Conservation (phyloP, 1,139 yeast species). For the Nakaseomyces delphensis region DNA sequence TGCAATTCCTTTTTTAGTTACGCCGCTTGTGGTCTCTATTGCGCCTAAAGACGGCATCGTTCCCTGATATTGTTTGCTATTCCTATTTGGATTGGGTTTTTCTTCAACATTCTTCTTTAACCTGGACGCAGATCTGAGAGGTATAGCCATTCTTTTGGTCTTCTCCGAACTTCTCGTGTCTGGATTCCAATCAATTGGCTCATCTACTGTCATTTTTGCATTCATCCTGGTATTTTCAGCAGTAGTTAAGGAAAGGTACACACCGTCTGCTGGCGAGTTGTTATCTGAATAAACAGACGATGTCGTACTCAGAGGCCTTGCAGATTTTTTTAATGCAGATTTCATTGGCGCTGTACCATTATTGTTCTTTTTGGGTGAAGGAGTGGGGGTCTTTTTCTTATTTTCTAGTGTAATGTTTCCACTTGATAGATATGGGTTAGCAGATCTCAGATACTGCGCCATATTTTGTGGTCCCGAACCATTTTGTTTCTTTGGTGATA, state of each 20-base stretch:
- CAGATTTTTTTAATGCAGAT: constrained; percentile 52
- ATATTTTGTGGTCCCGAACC: constrained; percentile 9
- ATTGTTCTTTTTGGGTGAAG: constrained; percentile 1
- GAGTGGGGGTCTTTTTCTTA: constrained; percentile 1
- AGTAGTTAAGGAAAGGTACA: constrained; percentile 59
- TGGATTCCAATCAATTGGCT: constrained; percentile 6
- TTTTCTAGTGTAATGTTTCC: background rate
- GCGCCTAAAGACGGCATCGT: too few species aligned
- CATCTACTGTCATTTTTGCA: constrained; percentile 43
- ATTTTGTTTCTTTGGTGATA: constrained; percentile 2
- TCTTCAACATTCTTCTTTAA: background rate
- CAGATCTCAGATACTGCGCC: constrained; percentile 22
- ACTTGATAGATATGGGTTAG: constrained; percentile 18
- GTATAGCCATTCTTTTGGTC: constrained; percentile 6
- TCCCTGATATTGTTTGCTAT: constrained; percentile 1
- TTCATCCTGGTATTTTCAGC: constrained; percentile 71
- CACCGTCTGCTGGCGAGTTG: constrained; percentile 44
- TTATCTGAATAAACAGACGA: constrained; percentile 12
- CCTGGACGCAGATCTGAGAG: constrained; percentile 1
- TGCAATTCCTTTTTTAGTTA: background rate
- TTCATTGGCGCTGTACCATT: constrained; percentile 39
- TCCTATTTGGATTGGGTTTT: background rate
- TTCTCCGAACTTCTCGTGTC: constrained; percentile 3
- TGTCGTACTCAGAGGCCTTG: constrained; percentile 17
- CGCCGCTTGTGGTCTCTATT: constrained; percentile 5